Evolutionary conservation across 225 moss, liverwort and hornwort genomes (phyloP), one percentile per base, ranked within the genome.

Genomic region (Polytrichum formosum): DNA sequence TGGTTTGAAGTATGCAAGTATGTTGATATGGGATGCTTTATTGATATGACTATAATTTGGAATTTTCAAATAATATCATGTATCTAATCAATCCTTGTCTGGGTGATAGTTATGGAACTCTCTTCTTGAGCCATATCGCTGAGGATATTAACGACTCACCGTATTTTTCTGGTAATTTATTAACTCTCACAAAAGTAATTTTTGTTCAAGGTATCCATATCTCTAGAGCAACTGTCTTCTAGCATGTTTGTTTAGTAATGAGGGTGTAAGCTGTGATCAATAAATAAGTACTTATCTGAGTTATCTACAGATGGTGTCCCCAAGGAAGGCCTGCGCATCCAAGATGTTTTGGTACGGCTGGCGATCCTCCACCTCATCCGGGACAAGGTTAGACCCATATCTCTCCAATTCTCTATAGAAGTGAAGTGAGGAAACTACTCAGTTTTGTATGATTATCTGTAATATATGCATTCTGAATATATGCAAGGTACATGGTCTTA

Each of bases 311-410:
- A 98, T 83, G 97, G 97, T 72, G 94, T 98, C 4, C 97, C 97
- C 1, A 98, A 98, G 75, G 97, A 98, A 87, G 97, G 94, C 61
- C 86, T 98, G 63, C 92, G 97, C 56, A 91, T 98, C 71, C 97
- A 98, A 74, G 97, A 98, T 81, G 94, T 98, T 72, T 84, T 98
- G 82, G 97, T 98, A 25, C 91, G 97, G 31, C 77, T 98, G 79
- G 97, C 94, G 31, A 94, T 98, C 67, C 74, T 98, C 74, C 97
- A 98, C 67, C 89, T 98, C 61, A 94, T 98, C 66, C 92, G 94
- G 17, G 91, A 92, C 76, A 98, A 98, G 94, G 96, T 96, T 31
- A 37, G 31, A 46, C 70, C 13, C 29, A 20, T 35, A 35, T 58
- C 21, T 20, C 58, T 5, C n/a, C 23, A 2, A 46, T 46, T 46